Base-by-base conservation (phyloP, 768 basidiomycete species). In the Dioszegia aurantiaca region DNA sequence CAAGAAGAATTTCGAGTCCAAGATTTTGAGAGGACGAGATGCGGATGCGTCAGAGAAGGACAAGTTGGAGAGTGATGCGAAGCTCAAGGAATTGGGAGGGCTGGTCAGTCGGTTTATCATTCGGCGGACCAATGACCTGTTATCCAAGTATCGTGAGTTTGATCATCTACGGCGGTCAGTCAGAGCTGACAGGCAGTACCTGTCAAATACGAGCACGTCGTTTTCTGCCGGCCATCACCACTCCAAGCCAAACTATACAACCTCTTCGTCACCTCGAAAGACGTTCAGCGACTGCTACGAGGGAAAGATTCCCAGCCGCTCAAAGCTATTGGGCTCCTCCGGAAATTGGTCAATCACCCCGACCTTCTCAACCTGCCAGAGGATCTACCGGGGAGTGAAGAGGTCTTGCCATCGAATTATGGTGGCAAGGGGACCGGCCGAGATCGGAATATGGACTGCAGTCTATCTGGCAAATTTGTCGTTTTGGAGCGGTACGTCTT, bases 181-280 rank as follows among this genome's bases (percentile, higher is more conserved):
- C 12, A 47, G 24, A n/a, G 43, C 45, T 55, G 26, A 48, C 39
- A 0, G 11, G 9, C 68, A 98, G 94, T 99, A 27, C 95, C 95
- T 9, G 90, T 99, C 78, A 99, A 99, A 77, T 98, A 98, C 78
- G 95, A 98, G 75, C 91, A 97, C 59, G 88, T 97, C 60, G 92
- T 97, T 0, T 97, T 95, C 77, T 97, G 92, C 74, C 82, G 84
- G 40, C 82, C 89, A 3, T 90, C 89, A 1, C 81, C 86, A 16
- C 85, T 95, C 65, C 92, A 97, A 67, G 78, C 89, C 14, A 80
- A 88, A 6, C 80, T 97, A 2, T 97, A 97, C 72, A 85, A 86
- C 46, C 81, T 89, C 28, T 97, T 97, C 72, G 93, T 94, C 61
- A 86, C 86, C 2, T 94, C 91, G 1, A 90, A 90, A 6, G 90